Base-by-base conservation (phyloP, 129 eudicot genomes). In the Flaveria bidentis region DNA sequence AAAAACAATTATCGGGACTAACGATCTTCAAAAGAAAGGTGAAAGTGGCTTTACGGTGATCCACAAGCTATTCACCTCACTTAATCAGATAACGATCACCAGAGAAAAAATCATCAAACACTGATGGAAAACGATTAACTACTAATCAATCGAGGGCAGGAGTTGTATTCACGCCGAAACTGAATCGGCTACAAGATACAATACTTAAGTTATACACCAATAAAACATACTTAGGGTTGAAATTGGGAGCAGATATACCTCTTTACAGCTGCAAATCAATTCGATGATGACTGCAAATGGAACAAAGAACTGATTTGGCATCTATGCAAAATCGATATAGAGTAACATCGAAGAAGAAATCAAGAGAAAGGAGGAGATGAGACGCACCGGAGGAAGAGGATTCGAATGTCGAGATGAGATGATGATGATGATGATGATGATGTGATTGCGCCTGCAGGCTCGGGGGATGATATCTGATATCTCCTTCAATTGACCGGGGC, bases 191-290 rank as follows among this genome's bases (percentile, higher is more conserved):
- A 45, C 12, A 45, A 45, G 49, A 44, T n/a, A n/a, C 49, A 11
- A 71, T 5, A 49, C 51, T 26, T 5, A 8, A 14, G 22, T 20
- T 20, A 20, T 20, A 64, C 3, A 5, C 22, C 14, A 60, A 18
- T n/a, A 6, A 50, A 26, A 50, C 66, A 11, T 13, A 17, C 50
- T 17, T 71, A 71, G 76, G 76, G 76, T 71, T 71, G 50, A n/a
- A 71, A 16, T 28, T n/a, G 10, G 49, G 45, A 28, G 65, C 76
- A 71, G 26, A 14, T 13, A 25, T 14, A 28, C 11, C 17, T 23
- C 33, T 28, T 28, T 3, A 28, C 33, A 28, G 18, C 1, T 25
- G 42, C 18, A 52, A 30, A 49, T 63, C 49, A 63, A 62, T n/a
- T 25, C 49, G 62, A 46, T 49, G 79, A 62, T 46, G 47, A 61